Conservation (phyloP, 2,329 filamentous ascomycete genomes). For the Talaromyces verruculosus region DNA sequence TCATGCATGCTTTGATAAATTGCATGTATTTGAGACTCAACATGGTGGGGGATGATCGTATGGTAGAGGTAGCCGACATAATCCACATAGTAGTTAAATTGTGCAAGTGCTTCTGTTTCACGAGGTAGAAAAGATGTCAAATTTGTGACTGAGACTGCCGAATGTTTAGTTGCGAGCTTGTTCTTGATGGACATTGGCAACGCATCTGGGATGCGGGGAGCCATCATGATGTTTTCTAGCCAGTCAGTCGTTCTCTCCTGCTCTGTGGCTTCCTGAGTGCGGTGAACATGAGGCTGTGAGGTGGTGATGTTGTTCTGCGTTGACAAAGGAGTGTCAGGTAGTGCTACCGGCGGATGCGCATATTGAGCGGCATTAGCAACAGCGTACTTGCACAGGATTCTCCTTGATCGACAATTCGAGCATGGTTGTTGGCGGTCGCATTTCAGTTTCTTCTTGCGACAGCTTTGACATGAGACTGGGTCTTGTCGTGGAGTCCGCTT, state of each 20-base stretch:
- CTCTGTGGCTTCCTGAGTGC: slow-evolving; percentile 26
- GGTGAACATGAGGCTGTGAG: slow-evolving; percentile 23
- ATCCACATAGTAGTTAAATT: slow-evolving; percentile 37
- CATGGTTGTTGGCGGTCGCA: slow-evolving; percentile 56
- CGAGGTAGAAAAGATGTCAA: slow-evolving; percentile 31
- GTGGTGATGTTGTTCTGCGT: slow-evolving; percentile 28
- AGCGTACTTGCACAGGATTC: slow-evolving; percentile 31
- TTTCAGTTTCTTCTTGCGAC: slow-evolving; percentile 51
- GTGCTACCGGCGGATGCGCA: slow-evolving; percentile 2
- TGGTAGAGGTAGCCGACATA: slow-evolving; percentile 41
- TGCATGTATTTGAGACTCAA: slow-evolving; percentile 29
- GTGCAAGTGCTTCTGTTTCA: slow-evolving; percentile 30
- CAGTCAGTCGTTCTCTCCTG: slow-evolving; percentile 9
- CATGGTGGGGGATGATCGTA: slow-evolving; percentile 32
- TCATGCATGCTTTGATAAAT: slow-evolving; percentile 33
- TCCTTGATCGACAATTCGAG: slow-evolving; percentile 45
- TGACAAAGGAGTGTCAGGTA: background rate
- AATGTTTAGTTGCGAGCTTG: background rate
- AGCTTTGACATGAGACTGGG: slow-evolving; percentile 43
- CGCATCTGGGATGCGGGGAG: slow-evolving; percentile 11
- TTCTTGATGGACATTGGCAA: slow-evolving; percentile 16
- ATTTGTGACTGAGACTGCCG: slow-evolving; percentile 24
- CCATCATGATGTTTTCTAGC: slow-evolving; percentile 19
- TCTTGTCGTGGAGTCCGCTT: slow-evolving; percentile 34
- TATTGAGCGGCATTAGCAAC: background rate